A percentile compares a stretch with the other conserved stretches of the same genome.
phyloP scores from a whole-genome alignment of 2,329 filamentous ascomycete species.

The Monilinia aucupariae region DNA sequence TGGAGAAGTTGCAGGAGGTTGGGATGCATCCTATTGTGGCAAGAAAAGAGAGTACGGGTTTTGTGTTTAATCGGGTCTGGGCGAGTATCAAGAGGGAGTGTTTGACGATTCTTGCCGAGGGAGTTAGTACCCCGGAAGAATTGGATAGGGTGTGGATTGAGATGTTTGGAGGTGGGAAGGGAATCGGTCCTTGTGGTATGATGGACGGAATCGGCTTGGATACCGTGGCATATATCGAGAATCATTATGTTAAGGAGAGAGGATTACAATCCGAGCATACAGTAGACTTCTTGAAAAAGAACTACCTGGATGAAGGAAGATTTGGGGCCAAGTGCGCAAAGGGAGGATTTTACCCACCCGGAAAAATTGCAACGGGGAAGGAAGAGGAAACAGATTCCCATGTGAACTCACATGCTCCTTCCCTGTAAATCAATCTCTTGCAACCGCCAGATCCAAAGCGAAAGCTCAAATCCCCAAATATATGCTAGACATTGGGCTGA shows the following conservation, averaged over 20 bases:
- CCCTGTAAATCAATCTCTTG: constrained; percentile 12
- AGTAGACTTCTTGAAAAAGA: constrained; percentile 33
- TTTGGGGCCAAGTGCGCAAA: constrained; percentile 31
- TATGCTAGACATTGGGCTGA: constrained; percentile 23
- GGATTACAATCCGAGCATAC: constrained; percentile 24
- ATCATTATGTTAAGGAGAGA: constrained; percentile 37
- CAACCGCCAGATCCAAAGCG: rapidly evolving
- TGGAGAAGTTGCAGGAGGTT: constrained; percentile 32
- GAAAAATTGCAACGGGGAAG: constrained; percentile 10
- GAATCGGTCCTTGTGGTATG: constrained; percentile 36
- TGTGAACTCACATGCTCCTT: constrained; percentile 12
- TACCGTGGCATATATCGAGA: constrained; percentile 39
- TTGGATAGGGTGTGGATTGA: constrained; percentile 38
- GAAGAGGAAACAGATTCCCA: constrained; percentile 13
- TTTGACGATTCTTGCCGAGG: constrained; percentile 36
- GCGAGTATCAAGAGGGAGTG: constrained; percentile 41
- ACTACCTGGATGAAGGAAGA: constrained; percentile 33
- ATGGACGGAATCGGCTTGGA: constrained; percentile 41
- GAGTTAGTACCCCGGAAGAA: constrained; percentile 36
- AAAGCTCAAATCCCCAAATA: constrained; percentile 15
- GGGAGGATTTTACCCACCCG: constrained; percentile 26
- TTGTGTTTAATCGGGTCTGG: constrained; percentile 41
- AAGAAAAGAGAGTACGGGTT: constrained; percentile 36
- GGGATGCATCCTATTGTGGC: constrained; percentile 39
- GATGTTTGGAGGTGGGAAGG: constrained; percentile 36